Base-by-base conservation (phyloP, 2,329 filamentous ascomycete genomes). In the Ophiostoma populinum region DNA sequence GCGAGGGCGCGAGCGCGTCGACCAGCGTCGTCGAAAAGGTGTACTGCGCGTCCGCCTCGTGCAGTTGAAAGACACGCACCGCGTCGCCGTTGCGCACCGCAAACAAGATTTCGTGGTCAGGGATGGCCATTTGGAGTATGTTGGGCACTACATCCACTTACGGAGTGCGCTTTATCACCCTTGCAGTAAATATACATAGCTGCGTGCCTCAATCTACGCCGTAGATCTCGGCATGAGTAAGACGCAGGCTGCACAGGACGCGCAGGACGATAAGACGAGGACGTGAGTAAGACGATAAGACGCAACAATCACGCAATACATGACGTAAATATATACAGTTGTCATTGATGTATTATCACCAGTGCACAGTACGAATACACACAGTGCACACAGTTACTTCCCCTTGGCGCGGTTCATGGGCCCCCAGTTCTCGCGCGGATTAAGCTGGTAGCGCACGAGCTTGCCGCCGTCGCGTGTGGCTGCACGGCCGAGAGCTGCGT, bases 391-490 rank as follows among this genome's bases (percentile, higher is more conserved):
- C n/a, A 7, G 7, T 18, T 35, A 87, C 63, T 55, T 53, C n/a
- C 58, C 61, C 43, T 54, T 63, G 18, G 69, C 69, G 43, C 61
- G 60, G 35, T 58, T 62, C 71, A 92, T 73, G 1, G 90, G 90
- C 0, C 90, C 90, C 90, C 90, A 98, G 53, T 95, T 90, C 49
- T 83, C 76, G 40, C 78, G 65, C 30, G 90, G 90, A 51, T 95
- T 95, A 41, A 76, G 59, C 59, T 93, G 90, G 55, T 94, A 98
- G 42, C 87, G 66, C 36, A 92, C 74, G 30, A 92, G 63, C 43
- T 75, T 78, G 51, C 70, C 76, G 40, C 61, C 65, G 35, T 70
- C 67, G n/a, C 35, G 35, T 12, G 8, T 24, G 42, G 62, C 67
- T 40, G 82, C 75, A 45, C 65, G 75, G 1, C 86, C 87, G 10